These are phyloP conservation scores for Herpetomonas tarakana DNA, from an alignment of 208 protist species.

Conservation along the genomic window DNA sequence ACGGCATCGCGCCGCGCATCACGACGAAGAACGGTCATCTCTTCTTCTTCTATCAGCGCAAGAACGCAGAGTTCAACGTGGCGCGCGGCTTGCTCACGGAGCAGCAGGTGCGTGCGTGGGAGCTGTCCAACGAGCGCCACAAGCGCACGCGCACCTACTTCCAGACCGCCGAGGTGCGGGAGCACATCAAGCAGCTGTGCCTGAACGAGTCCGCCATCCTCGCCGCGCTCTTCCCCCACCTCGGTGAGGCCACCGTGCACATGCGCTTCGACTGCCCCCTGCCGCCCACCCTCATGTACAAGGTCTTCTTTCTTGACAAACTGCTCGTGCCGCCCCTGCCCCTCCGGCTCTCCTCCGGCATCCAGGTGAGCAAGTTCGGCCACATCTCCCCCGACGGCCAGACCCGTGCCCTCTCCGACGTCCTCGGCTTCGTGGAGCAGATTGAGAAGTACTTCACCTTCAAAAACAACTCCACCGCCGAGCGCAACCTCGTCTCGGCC, in stretches of 20 bases:
- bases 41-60: conserved; percentile 82
- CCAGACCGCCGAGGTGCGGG: conserved; percentile 41
- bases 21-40: conserved; percentile 75
- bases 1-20: conserved; percentile 66
- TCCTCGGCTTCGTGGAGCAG: conserved; percentile 77
- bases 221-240: conserved; percentile 66
- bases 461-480: conserved; percentile 52
- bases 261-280: conserved; percentile 53
- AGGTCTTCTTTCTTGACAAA: conserved; percentile 85
- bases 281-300: conserved; percentile 58
- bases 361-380: conserved; percentile 65
- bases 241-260: conserved; percentile 68
- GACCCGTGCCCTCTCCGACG: conserved; percentile 63
- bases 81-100: conserved; percentile 44
- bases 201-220: conserved; percentile 62
- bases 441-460: conserved; percentile 82
- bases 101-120: conserved; percentile 62
- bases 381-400: conserved; percentile 59
- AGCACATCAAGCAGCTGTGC: conserved; percentile 85
- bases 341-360: conserved; percentile 74
- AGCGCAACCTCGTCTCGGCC: conserved; percentile 35
- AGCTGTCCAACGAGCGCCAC: conserved; percentile 52
- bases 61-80: conserved; percentile 55
- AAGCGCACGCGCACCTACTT: conserved; percentile 73
- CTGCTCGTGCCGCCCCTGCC: conserved; percentile 83